Evolutionary conservation across 2,329 filamentous ascomycete genomes (phyloP).

Genomic region (Arthroderma uncinatum): DNA sequence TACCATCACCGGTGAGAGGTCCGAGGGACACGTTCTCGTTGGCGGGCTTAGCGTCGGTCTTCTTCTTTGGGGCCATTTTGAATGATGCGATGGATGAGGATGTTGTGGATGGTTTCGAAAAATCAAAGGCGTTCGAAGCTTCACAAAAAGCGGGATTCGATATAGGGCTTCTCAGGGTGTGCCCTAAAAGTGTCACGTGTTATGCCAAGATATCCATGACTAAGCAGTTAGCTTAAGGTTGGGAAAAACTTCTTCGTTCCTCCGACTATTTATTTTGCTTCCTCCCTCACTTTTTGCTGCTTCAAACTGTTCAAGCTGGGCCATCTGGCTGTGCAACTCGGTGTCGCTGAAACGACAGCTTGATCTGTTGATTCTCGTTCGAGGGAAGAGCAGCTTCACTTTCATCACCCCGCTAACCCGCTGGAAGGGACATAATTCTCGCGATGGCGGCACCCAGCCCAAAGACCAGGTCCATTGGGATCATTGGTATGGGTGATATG

Average conservation of each 20-base stretch:
- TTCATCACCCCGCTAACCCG: neutral
- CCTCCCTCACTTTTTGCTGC: too few species aligned
- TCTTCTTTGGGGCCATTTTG: slow-evolving; percentile 85
- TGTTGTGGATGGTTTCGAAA: neutral
- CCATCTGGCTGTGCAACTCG: neutral
- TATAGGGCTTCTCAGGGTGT: slow-evolving; percentile 6
- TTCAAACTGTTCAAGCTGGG: neutral
- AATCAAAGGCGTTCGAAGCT: neutral
- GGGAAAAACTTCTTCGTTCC: neutral
- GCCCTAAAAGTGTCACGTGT: neutral
- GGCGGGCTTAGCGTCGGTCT: slow-evolving; percentile 63
- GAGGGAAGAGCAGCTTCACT: too few species aligned
- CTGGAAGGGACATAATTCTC: neutral
- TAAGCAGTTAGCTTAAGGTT: neutral
- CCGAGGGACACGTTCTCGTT: slow-evolving; percentile 98
- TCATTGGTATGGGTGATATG: slow-evolving; percentile 99
- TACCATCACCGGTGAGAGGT: slow-evolving; percentile 91
- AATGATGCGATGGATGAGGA: slow-evolving; percentile 27
- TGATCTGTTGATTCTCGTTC: neutral
- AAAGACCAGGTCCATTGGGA: slow-evolving; percentile 66
- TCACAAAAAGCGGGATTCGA: neutral
- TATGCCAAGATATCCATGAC: neutral
- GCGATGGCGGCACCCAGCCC: slow-evolving; percentile 6
- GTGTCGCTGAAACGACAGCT: neutral
- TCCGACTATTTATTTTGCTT: neutral